Evolutionary conservation across 345 rosid species (phyloP).

Genomic region (Populus nigra): DNA sequence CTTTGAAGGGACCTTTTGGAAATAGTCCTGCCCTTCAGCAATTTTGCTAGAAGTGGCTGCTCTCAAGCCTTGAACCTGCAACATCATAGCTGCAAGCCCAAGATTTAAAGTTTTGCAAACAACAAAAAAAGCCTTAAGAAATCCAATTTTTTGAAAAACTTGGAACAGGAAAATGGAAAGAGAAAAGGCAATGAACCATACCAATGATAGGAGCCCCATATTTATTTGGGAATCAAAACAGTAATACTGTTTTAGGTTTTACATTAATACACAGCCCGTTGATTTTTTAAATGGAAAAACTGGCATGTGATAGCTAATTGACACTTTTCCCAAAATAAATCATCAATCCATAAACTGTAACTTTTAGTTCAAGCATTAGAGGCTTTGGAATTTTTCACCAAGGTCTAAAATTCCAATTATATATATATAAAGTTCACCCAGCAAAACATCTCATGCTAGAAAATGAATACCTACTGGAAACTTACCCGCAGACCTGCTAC

Average conservation of each 20-base stretch:
- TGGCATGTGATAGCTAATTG: background rate
- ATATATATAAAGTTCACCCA: background rate
- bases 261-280: background rate
- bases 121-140: background rate
- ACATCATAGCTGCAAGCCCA: background rate
- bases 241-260: background rate
- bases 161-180: background rate
- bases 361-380: background rate
- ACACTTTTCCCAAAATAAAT: background rate
- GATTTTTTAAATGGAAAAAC: background rate
- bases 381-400: background rate
- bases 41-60: background rate
- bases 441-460: background rate
- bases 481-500: slow-evolving; percentile 73
- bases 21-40: background rate
- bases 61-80: background rate
- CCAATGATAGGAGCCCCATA: background rate
- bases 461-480: slow-evolving; percentile 1
- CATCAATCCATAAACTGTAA: background rate
- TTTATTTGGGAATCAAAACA: background rate
- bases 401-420: background rate
- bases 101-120: background rate
- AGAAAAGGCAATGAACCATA: background rate
- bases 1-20: background rate
- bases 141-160: background rate